Conservation (phyloP, 2,329 filamentous ascomycete species). For the Tolypocladium ophioglossoides region DNA sequence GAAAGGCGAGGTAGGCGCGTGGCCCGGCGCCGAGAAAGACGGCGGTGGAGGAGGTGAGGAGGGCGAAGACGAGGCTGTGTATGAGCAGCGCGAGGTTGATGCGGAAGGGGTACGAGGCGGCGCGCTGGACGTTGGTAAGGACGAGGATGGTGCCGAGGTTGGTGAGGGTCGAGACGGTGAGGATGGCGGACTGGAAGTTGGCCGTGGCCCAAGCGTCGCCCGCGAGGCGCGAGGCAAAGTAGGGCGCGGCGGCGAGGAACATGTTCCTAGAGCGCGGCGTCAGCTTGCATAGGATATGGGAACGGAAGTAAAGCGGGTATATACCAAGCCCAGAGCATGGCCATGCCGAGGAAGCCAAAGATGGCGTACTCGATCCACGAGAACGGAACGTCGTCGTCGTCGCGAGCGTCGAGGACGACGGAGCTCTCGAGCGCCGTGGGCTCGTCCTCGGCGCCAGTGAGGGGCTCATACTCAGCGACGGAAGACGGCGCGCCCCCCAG, state of each 20-base stretch:
- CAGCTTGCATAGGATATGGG: neutral
- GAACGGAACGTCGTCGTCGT: conserved; percentile 43
- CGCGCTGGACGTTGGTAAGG: conserved; percentile 68
- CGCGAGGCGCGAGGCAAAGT: conserved; percentile 77
- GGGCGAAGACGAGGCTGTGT: conserved; percentile 64
- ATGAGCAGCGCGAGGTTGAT: conserved; percentile 69
- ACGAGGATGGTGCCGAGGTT: conserved; percentile 69
- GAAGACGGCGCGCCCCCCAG: conserved; percentile 9
- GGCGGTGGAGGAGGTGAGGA: conserved; percentile 73
- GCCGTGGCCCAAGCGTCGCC: conserved; percentile 58
- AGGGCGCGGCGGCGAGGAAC: conserved; percentile 91
- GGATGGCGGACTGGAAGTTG: conserved; percentile 84
- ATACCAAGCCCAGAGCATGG: conserved; percentile 97
- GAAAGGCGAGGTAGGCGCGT: conserved; percentile 63
- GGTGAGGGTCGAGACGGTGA: conserved; percentile 75
- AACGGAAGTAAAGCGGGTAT: conserved; percentile 11
- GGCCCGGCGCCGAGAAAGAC: conserved; percentile 53
- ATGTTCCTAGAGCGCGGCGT: conserved; percentile 61
- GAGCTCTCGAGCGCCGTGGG: conserved; percentile 6
- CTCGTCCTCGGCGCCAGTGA: conserved; percentile 17
- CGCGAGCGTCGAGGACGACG: conserved; percentile 14
- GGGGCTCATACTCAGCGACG: conserved; percentile 21
- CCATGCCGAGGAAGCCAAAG: conserved; percentile 75
- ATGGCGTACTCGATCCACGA: conserved; percentile 80
- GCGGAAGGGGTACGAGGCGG: conserved; percentile 78